phyloP scores from a whole-genome alignment of 768 basidiomycete genomes.

The Lepiota subincarnata region DNA sequence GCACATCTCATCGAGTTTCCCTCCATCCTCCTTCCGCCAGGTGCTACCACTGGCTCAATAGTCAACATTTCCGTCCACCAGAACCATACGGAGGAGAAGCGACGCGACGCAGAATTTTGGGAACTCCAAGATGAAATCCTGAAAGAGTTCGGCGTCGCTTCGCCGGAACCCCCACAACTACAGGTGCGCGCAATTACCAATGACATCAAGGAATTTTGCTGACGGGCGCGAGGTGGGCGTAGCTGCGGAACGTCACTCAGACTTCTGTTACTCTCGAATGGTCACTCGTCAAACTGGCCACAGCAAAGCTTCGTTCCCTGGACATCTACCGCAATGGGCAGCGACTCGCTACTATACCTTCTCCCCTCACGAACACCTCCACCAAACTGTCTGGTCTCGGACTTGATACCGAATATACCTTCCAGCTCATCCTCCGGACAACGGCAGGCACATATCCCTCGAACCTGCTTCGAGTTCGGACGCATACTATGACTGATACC shows the following conservation, averaged over 20 bases:
- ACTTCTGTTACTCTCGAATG: constrained; percentile 97
- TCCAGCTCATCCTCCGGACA: constrained; percentile 92
- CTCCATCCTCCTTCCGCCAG: constrained; percentile 89
- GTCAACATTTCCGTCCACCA: constrained; percentile 95
- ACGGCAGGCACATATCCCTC: constrained; percentile 89
- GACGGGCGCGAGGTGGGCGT: neutral
- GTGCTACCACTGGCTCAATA: constrained; percentile 90
- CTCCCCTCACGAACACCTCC: constrained; percentile 77
- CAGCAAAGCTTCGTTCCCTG: constrained; percentile 79
- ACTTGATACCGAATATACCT: constrained; percentile 81
- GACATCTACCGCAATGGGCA: constrained; percentile 93
- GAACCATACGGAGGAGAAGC: constrained; percentile 79
- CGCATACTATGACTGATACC: constrained; percentile 94
- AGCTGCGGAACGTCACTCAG: constrained; percentile 94
- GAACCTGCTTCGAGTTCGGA: constrained; percentile 76
- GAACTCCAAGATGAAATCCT: constrained; percentile 78
- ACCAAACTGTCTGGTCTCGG: constrained; percentile 84
- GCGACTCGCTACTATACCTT: constrained; percentile 82
- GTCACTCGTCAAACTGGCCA: constrained; percentile 81
- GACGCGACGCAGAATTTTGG: constrained; percentile 81
- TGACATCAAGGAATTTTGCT: neutral
- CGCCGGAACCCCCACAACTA: constrained; percentile 72
- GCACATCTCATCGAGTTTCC: constrained; percentile 99
- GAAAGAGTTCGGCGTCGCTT: constrained; percentile 59
- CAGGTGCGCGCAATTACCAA: constrained; percentile 41